Percentiles rank a stretch among this genome's conserved stretches.
phyloP scores from a whole-genome alignment of 2,329 filamentous ascomycete species.

The Hypomyces rosellus region DNA sequence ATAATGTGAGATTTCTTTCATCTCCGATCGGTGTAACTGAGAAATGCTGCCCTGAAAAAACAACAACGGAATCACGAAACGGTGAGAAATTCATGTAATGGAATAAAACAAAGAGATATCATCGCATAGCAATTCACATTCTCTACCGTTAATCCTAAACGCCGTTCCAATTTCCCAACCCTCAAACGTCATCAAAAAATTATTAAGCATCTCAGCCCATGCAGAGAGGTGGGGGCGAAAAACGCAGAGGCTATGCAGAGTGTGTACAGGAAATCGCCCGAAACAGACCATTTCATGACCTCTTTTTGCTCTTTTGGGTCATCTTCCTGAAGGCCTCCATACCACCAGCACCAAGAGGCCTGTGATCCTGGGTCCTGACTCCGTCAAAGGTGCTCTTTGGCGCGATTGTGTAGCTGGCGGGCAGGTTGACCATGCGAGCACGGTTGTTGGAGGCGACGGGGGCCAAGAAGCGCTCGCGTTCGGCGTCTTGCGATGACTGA shows the following conservation, averaged over 20 bases:
- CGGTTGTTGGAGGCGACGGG: conserved; percentile 50
- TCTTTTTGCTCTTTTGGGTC: conserved; percentile 57
- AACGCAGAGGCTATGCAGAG: background rate
- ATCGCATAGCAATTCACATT: background rate
- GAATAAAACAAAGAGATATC: background rate
- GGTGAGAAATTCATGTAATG: too few species aligned
- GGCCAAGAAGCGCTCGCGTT: conserved; percentile 53
- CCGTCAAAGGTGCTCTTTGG: conserved; percentile 57
- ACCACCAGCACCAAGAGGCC: conserved; percentile 57
- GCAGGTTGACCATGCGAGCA: conserved; percentile 48
- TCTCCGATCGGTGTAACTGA: background rate
- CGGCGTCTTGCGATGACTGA: conserved; percentile 40
- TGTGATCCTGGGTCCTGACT: conserved; percentile 43
- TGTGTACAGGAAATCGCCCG: background rate
- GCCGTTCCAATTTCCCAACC: background rate
- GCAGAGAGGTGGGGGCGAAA: background rate
- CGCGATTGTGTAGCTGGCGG: conserved; percentile 53
- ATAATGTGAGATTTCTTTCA: too few species aligned
- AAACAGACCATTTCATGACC: conserved; percentile 9
- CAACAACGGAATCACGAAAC: background rate
- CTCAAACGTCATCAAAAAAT: background rate
- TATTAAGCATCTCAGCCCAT: background rate
- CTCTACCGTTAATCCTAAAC: conserved; percentile 4
- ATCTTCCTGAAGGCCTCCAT: conserved; percentile 61
- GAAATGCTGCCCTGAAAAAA: background rate